Conservation (phyloP, 179 eudicot genomes). For the Beta macrorhiza region DNA sequence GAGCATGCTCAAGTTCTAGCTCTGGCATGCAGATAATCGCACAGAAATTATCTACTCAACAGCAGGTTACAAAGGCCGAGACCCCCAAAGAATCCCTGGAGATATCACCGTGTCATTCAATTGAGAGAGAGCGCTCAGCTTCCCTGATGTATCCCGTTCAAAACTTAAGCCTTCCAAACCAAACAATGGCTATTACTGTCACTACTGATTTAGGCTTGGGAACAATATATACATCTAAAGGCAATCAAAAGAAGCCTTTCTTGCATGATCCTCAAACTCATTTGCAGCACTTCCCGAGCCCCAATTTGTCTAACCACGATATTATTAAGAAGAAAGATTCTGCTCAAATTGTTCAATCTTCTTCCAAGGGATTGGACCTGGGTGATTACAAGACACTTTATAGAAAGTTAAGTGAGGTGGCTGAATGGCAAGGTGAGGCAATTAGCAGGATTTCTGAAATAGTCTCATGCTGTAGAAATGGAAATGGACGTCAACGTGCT, state of each 20-base stretch:
- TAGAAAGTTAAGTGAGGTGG: slow-evolving; percentile 50
- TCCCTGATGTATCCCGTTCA: slow-evolving; percentile 26
- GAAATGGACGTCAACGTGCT: slow-evolving; percentile 37
- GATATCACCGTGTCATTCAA: slow-evolving; percentile 27
- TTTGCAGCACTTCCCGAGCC: slow-evolving; percentile 27
- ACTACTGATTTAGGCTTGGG: slow-evolving; percentile 87
- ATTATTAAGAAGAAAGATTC: slow-evolving; percentile 26
- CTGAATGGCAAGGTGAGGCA: slow-evolving; percentile 72
- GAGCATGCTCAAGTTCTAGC: slow-evolving; percentile 37
- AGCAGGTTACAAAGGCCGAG: slow-evolving; percentile 25
- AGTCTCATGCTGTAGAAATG: slow-evolving; percentile 49
- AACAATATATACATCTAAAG: slow-evolving; percentile 37
- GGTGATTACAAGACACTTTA: slow-evolving; percentile 62
- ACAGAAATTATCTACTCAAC: slow-evolving; percentile 30
- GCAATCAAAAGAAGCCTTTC: slow-evolving; percentile 23
- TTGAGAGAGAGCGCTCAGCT: slow-evolving; percentile 24
- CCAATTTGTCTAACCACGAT: slow-evolving; percentile 28
- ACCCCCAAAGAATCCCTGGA: slow-evolving; percentile 31
- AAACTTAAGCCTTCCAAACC: slow-evolving; percentile 28
- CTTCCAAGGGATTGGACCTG: slow-evolving; percentile 29
- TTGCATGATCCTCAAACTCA: slow-evolving; percentile 24
- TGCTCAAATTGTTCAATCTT: slow-evolving; percentile 24
- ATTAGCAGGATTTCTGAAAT: slow-evolving; percentile 46
- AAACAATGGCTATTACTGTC: slow-evolving; percentile 43
- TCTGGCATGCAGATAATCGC: slow-evolving; percentile 36